A percentile compares a stretch with the other conserved stretches of the same genome.
Evolutionary conservation across 768 basidiomycete genomes (phyloP).

Genomic region (Amyloporia xantha): DNA sequence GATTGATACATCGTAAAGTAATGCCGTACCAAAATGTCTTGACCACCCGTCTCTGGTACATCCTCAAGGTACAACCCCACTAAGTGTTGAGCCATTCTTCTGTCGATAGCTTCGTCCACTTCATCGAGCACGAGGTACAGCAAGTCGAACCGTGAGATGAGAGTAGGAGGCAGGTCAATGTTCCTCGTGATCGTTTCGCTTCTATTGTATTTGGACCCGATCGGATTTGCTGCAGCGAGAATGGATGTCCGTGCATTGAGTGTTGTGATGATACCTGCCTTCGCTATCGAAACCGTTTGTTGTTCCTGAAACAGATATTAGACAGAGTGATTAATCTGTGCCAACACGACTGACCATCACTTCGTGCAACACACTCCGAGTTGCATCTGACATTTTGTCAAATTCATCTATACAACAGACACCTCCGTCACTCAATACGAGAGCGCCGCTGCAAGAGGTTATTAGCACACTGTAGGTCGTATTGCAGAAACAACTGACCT

Average conservation of each 20-base stretch:
- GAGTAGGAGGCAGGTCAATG: constrained; percentile 94
- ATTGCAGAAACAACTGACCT: no score
- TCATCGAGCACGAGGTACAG: constrained; percentile 94
- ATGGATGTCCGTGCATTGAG: constrained; percentile 98
- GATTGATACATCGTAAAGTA: background rate
- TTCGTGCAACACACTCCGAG: constrained; percentile 96
- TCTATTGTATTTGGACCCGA: constrained; percentile 92
- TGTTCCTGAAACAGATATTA: constrained; percentile 67
- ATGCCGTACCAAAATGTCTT: constrained; percentile 72
- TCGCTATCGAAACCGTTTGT: constrained; percentile 98
- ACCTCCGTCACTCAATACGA: constrained; percentile 92
- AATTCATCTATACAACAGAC: constrained; percentile 99
- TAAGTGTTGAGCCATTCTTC: constrained; percentile 85
- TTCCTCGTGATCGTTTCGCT: constrained; percentile 89
- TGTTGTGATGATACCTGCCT: constrained; percentile 98
- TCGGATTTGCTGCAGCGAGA: constrained; percentile 94
- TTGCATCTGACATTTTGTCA: constrained; percentile 98
- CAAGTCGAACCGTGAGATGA: constrained; percentile 96
- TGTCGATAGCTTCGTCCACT: constrained; percentile 83
- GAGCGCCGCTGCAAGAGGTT: constrained; percentile 60
- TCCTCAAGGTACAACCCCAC: constrained; percentile 95
- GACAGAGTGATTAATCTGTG: no score
- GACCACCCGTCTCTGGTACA: constrained; percentile 52
- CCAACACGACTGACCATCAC: constrained; percentile 68
- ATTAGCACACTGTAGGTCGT: background rate